A percentile compares a stretch with the other conserved stretches of the same genome.
phyloP scores from a whole-genome alignment of 345 rosid species.

The Lepidium didymum region DNA sequence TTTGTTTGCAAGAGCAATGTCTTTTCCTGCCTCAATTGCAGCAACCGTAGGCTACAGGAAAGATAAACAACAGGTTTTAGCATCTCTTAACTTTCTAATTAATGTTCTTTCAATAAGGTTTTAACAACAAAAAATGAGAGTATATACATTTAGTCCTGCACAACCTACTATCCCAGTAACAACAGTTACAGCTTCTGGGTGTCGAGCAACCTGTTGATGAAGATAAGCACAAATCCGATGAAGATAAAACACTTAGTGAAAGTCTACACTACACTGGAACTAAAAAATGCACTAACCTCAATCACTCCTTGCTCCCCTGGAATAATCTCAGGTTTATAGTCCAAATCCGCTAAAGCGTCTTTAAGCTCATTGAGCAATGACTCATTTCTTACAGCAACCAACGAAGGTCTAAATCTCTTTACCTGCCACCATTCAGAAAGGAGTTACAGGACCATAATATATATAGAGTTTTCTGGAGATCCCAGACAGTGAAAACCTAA shows the following conservation, averaged over 20 bases:
- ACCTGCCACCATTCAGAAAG: constrained; percentile 43
- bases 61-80: background rate
- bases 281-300: constrained; percentile 40
- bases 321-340: constrained; percentile 80
- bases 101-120: background rate
- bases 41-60: constrained; percentile 79
- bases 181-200: constrained; percentile 82
- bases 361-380: constrained; percentile 63
- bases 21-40: constrained; percentile 94
- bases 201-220: constrained; percentile 75
- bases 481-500: background rate
- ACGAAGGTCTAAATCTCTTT: constrained; percentile 73
- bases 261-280: constrained; percentile 1
- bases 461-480: background rate
- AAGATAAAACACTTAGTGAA: background rate
- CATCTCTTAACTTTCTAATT: background rate
- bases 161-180: constrained; percentile 98
- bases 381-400: constrained; percentile 78
- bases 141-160: constrained; percentile 80
- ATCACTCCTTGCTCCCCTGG: constrained; percentile 90
- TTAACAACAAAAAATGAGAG: background rate
- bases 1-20: constrained; percentile 93
- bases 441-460: background rate
- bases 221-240: constrained; percentile 2
- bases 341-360: constrained; percentile 78